Percentiles rank a stretch among this genome's conserved stretches.
These are phyloP conservation scores for Anastatica hierochuntica DNA, from an alignment of 345 rosid genomes.

Conservation along the genomic window DNA sequence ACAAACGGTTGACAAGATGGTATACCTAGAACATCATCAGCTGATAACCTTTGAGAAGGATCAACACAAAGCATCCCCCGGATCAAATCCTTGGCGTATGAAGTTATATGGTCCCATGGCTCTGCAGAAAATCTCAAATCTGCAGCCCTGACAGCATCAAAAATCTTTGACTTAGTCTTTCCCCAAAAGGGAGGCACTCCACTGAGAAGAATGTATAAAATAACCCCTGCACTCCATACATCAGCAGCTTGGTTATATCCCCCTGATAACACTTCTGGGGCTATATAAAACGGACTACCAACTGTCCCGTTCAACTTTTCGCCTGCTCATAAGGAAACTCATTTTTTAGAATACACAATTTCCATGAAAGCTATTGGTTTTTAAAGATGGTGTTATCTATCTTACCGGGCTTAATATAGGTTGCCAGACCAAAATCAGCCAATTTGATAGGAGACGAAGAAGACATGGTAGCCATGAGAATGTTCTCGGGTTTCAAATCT, in stretches of 20 bases:
- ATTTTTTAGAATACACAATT: conserved; percentile 6
- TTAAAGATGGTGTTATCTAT: neutral
- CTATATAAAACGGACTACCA: conserved; percentile 72
- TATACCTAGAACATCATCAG: conserved; percentile 57
- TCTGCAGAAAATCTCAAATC: conserved; percentile 57
- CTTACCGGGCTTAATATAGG: conserved; percentile 50
- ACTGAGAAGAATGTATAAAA: too few species aligned
- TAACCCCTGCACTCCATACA: conserved; percentile 9
- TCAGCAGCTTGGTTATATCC: conserved; percentile 69
- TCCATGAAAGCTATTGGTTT: neutral
- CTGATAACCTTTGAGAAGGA: conserved; percentile 59
- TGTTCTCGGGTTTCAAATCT: conserved; percentile 62
- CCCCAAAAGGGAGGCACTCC: conserved; percentile 37
- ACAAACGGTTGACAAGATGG: neutral
- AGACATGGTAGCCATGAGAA: conserved; percentile 52
- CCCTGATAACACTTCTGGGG: conserved; percentile 62
- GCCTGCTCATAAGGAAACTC: conserved; percentile 31
- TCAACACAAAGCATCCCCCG: conserved; percentile 59
- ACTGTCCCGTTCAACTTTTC: conserved; percentile 50
- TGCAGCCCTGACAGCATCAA: conserved; percentile 76
- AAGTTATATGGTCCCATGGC: conserved; percentile 59
- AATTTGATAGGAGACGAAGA: conserved; percentile 54
- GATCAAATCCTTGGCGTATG: conserved; percentile 55
- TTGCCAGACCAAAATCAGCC: conserved; percentile 75
- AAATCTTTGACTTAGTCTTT: conserved; percentile 69